Base-by-base conservation (phyloP, 179 eudicot species). In the Sideroxylon spinosum region DNA sequence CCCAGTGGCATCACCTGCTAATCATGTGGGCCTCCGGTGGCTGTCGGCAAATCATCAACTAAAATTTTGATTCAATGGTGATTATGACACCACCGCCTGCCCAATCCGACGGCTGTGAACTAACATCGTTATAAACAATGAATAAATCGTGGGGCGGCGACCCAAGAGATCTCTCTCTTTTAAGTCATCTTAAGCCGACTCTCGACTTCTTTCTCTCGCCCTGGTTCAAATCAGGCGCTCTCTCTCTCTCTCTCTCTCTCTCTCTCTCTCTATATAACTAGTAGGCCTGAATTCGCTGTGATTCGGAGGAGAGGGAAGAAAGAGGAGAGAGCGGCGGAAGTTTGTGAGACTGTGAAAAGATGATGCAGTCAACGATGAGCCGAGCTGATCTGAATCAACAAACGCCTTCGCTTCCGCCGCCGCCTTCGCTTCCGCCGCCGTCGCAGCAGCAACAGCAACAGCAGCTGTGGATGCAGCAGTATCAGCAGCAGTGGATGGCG, bases 401-500 rank as follows among this genome's bases (percentile, higher is more conserved):
- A 29, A 81, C 74, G 65, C 81, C 74, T 55, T 82, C 56, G 49
- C 81, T 32, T 6, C 62, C 17, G 23, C 63, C n/a, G 25, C 63
- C n/a, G 25, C 63, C 44, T 37, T 37, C 44, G 4, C 44, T 37
- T 37, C 44, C 44, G 44, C 44, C 44, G 37, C 37, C 37, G 44
- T 83, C 81, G 29, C 88, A 82, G 32, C 87, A 83, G 48, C 88
- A 78, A 67, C 85, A 60, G 71, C 83, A 60, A 56, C 85, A 82
- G 63, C 88, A 85, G 56, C 81, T 82, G 52, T 78, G 80, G 85
- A 48, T 76, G 82, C 87, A 80, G 56, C 88, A 92, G 64, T 86
- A 92, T 80, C 94, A 93, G 53, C 97, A 92, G 71, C 96, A 91
- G 23, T 90, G 95, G 98, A 83, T 88, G 88, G 87, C 89, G 78